Conservation (phyloP, 305 asterid genomes). For the Fraxinus paxiana region DNA sequence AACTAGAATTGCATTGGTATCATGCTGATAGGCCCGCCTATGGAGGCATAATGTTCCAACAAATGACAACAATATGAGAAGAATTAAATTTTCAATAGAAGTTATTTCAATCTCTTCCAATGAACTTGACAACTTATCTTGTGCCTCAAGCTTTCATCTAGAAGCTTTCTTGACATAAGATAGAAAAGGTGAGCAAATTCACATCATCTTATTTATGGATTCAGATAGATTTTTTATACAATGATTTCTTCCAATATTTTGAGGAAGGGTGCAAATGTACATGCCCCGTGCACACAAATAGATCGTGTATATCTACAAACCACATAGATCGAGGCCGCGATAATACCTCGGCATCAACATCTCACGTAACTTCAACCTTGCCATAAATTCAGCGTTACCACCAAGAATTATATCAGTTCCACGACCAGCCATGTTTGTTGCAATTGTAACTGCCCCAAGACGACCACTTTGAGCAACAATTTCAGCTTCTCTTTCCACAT, state of each 20-base stretch:
- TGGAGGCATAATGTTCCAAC: conserved; percentile 7
- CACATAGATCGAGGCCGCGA: conserved; percentile 20
- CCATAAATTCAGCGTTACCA: conserved; percentile 99
- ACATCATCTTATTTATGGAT: not conserved
- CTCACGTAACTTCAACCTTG: conserved; percentile 92
- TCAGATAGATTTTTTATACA: conserved; percentile 15
- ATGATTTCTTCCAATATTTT: not conserved
- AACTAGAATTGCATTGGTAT: conserved; percentile 4
- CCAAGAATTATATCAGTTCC: conserved; percentile 99
- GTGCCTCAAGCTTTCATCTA: conserved; percentile 9
- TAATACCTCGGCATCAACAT: conserved; percentile 92
- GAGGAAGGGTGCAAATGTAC: not conserved
- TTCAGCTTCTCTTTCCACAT: conserved; percentile 99
- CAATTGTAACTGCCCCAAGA: conserved; percentile 93
- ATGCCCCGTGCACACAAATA: conserved; percentile 3
- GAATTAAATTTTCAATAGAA: conserved; percentile 10
- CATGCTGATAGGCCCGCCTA: conserved; percentile 8
- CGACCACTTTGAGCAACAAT: conserved; percentile 99
- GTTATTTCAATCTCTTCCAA: conserved; percentile 20
- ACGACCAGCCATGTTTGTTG: conserved; percentile 99
- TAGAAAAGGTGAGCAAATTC: not conserved
- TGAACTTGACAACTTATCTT: not conserved
- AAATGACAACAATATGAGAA: not conserved
- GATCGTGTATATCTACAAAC: not conserved
- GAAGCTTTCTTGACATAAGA: conserved; percentile 1